Evolutionary conservation across 2,329 filamentous ascomycete species (phyloP).

Genomic region (Fusarium stilboides): DNA sequence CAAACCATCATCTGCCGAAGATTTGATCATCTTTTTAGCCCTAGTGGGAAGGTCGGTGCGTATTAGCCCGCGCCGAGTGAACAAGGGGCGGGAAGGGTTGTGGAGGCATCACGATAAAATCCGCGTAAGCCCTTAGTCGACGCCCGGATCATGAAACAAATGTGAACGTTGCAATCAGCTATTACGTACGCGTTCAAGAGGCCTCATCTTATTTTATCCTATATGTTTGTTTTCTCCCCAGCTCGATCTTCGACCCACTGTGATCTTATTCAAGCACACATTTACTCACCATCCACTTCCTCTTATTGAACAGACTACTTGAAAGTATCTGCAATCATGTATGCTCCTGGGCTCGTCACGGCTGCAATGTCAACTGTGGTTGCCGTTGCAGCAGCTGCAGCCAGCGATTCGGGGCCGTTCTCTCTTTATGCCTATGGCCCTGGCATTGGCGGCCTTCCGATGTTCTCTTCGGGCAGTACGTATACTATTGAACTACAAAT

Average conservation of each 20-base stretch:
- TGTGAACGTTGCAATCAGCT: neutral
- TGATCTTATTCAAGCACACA: neutral
- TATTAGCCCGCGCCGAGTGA: neutral
- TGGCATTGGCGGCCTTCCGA: neutral
- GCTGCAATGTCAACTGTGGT: neutral
- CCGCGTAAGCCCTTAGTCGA: conserved; percentile 6
- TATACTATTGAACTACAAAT: fast-evolving
- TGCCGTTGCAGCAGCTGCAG: neutral
- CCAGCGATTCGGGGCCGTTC: neutral
- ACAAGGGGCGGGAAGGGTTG: neutral
- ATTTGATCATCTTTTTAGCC: neutral
- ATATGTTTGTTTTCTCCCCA: neutral
- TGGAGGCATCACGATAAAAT: neutral
- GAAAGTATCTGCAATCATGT: neutral
- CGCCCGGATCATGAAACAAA: neutral
- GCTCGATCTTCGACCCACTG: neutral
- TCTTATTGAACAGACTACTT: neutral
- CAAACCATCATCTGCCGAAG: neutral
- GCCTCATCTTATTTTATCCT: neutral
- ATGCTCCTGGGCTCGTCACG: neutral
- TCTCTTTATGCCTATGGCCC: conserved; percentile 20
- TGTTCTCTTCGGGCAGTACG: conserved; percentile 16
- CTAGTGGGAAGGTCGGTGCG: neutral
- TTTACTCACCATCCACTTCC: neutral
- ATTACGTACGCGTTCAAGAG: neutral